Conservation (phyloP, 805 yeast species). For the Teunomyces panamensis region DNA sequence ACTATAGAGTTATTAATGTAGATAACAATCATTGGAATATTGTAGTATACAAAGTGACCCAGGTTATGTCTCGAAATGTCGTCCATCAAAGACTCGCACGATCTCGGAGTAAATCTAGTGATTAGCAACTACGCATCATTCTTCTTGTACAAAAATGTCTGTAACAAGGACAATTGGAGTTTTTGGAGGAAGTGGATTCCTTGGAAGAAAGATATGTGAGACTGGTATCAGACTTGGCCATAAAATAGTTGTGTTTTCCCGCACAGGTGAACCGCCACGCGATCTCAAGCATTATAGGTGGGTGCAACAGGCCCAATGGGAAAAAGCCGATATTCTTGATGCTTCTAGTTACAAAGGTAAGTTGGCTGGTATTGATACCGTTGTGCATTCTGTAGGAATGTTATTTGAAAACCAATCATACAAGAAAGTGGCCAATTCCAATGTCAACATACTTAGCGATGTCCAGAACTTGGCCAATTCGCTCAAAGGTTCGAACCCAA, state of each 20-base stretch:
- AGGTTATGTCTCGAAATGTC: not conserved
- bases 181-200: slow-evolving; percentile 86
- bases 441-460: slow-evolving; percentile 34
- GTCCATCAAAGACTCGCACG: not conserved
- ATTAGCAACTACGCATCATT: not conserved
- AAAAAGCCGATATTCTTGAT: slow-evolving; percentile 62
- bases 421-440: slow-evolving; percentile 50
- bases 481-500: slow-evolving; percentile 60
- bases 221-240: slow-evolving; percentile 61
- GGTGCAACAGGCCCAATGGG: slow-evolving; percentile 64
- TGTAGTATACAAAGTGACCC: too few relatives aligned
- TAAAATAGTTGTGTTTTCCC: slow-evolving; percentile 65
- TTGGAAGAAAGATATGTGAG: slow-evolving; percentile 69
- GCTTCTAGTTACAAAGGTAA: slow-evolving; percentile 53
- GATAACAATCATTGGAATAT: too few relatives aligned
- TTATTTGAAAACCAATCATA: slow-evolving; percentile 67
- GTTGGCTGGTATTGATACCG: slow-evolving; percentile 53
- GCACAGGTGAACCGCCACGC: slow-evolving; percentile 51
- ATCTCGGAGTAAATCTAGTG: not conserved
- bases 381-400: slow-evolving; percentile 82
- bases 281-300: slow-evolving; percentile 40
- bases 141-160: slow-evolving; percentile 3
- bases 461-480: slow-evolving; percentile 25
- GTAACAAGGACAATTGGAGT: slow-evolving; percentile 47
- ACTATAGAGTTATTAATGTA: too few relatives aligned